A percentile compares a stretch with the other conserved stretches of the same genome.
Evolutionary conservation across 768 basidiomycete genomes (phyloP).

Genomic region (Xanthoconium purpureum): DNA sequence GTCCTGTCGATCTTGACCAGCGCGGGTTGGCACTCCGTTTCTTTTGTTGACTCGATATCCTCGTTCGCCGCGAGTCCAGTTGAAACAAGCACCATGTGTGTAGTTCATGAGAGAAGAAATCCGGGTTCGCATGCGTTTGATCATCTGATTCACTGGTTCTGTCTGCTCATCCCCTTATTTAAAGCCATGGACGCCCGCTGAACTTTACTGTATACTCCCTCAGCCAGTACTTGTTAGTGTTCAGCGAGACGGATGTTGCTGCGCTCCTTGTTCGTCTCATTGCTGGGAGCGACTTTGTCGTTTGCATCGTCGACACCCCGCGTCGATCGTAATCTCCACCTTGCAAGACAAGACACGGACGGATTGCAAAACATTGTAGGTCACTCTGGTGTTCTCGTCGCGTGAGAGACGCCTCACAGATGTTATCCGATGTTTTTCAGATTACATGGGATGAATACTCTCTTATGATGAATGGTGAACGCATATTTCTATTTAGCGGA

Average conservation of each 20-base stretch:
- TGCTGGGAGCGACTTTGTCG: conserved; percentile 11
- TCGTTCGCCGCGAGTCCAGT: not conserved
- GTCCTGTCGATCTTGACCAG: not conserved
- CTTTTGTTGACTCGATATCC: not conserved
- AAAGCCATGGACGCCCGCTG: not conserved
- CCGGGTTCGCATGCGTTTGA: not conserved
- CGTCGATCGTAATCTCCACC: conserved; percentile 11
- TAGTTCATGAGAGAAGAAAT: not conserved
- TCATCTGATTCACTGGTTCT: not conserved
- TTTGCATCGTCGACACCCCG: conserved; percentile 8
- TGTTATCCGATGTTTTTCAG: conserved; percentile 3
- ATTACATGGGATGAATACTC: conserved; percentile 63
- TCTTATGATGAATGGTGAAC: conserved; percentile 54
- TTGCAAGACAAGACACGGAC: conserved; percentile 13
- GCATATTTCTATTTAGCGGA: conserved; percentile 56
- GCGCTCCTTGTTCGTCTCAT: conserved; percentile 5
- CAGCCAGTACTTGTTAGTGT: not conserved
- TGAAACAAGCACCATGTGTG: not conserved
- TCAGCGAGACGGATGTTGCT: conserved; percentile 6
- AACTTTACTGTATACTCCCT: not conserved
- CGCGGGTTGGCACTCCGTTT: not conserved
- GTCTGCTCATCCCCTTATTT: not conserved
- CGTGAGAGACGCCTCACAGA: not conserved
- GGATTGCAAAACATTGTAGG: conserved; percentile 19
- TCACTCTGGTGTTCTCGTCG: not conserved